Conservation (phyloP, 148 eudicot genomes). For the Chenopodium suecicum region DNA sequence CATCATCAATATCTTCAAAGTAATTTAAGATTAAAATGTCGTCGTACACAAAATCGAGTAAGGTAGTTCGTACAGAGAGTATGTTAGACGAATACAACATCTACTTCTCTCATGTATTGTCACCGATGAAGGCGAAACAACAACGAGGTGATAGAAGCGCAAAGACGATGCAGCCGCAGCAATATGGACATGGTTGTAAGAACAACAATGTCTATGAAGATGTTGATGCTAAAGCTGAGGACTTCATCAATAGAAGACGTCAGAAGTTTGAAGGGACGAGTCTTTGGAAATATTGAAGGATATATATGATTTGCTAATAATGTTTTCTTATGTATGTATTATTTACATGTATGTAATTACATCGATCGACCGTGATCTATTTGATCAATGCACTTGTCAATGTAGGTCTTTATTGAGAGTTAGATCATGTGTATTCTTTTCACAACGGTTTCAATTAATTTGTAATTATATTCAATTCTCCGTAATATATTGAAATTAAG, state of each 20-base stretch:
- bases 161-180: not conserved
- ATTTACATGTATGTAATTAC: no score
- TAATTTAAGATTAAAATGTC: conserved; percentile 8
- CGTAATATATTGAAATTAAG: no score
- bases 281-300: not conserved
- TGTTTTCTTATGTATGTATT: no score
- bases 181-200: not conserved
- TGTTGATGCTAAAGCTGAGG: conserved; percentile 1
- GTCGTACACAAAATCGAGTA: conserved; percentile 10
- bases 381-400: no score
- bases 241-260: conserved; percentile 6
- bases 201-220: not conserved
- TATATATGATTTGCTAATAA: no score
- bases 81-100: conserved; percentile 25
- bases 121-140: conserved; percentile 24
- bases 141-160: not conserved
- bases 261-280: conserved; percentile 1
- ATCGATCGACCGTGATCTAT: no score
- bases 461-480: no score
- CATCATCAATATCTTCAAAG: not conserved
- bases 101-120: conserved; percentile 28
- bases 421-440: no score
- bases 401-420: no score
- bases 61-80: conserved; percentile 27
- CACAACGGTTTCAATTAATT: no score